Conservation (phyloP, 2,329 filamentous ascomycete genomes). For the Trichoderma atrobrunneum region DNA sequence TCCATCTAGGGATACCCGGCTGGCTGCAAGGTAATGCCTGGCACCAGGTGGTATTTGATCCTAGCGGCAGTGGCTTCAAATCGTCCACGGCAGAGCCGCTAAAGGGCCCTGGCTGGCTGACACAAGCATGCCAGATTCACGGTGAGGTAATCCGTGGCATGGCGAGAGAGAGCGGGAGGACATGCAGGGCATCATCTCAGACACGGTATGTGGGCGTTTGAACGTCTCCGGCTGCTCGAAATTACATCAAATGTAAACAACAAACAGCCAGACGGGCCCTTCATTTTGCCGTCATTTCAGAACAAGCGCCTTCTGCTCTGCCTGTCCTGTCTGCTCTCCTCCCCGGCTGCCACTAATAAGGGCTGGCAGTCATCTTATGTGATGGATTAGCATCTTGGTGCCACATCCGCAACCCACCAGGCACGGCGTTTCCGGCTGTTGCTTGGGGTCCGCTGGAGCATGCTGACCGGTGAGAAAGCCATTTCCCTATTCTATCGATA, state of each 20-base stretch:
- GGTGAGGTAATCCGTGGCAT: neutral
- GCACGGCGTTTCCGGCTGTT: conserved; percentile 11
- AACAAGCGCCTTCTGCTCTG: neutral
- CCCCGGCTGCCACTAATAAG: neutral
- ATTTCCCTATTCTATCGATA: neutral
- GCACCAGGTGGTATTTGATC: neutral
- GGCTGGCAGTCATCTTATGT: conserved; percentile 8
- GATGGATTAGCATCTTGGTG: conserved; percentile 12
- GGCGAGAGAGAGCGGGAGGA: neutral
- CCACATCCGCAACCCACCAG: conserved; percentile 12
- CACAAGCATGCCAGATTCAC: neutral
- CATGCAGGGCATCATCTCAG: neutral
- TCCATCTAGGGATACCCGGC: neutral
- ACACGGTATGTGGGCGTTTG: neutral
- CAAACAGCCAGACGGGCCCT: neutral
- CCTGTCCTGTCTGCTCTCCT: neutral
- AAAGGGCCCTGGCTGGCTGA: neutral
- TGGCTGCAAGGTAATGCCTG: neutral
- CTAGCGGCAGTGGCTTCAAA: neutral
- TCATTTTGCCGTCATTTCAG: neutral
- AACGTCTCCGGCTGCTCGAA: neutral
- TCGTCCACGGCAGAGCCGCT: neutral
- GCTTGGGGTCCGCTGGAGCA: conserved; percentile 10
- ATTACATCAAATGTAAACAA: neutral
- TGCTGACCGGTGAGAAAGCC: conserved; percentile 4